Evolutionary conservation across 768 basidiomycete genomes (phyloP), one percentile per base, ranked within the genome.

Genomic region (Coprinellus aureogranulatus): DNA sequence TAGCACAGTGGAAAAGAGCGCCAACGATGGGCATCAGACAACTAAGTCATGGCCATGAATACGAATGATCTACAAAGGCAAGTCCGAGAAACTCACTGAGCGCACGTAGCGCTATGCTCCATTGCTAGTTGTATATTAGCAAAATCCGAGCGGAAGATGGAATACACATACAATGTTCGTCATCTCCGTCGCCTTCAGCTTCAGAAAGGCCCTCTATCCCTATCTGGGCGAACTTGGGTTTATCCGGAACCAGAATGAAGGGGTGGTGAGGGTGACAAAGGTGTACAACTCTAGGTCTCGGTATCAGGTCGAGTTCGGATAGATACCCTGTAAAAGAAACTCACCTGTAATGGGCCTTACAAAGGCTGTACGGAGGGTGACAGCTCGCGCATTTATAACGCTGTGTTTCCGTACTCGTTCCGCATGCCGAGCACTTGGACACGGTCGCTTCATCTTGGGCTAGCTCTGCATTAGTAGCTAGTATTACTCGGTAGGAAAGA

Each of bases 21-120:
- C 95, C 95, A 25, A 95, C 82, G 61, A 98, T 95, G 62, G 94
- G 92, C 62, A 88, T 85, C 58, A 90, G 74, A 68, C 94, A 98
- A 64, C 94, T 94, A 49, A 47, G 45, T 31, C 26, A 23, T 9
- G 54, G 26, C 25, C 18, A 27, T n/a, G 10, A 37, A 34, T 59
- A 37, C 57, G 52, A 34, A 40, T 34, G 20, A 27, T 44, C 25
- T 51, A 12, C 41, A 25, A 44, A 44, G 12, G 46, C 10, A 27
- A 34, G 20, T 16, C 9, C 4, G 2, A 59, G 9, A 58, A 14
- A 78, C 91, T 65, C 72, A 94, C 92, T 95, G 90, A 61, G 88
- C 81, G 67, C 94, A 97, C 67, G 87, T 89, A 22, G 92, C 89
- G 11, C 87, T 84, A 65, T 95, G 94, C 45, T 81, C 82, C 65